A percentile compares a stretch with the other conserved stretches of the same genome.
Evolutionary conservation across 2,329 filamentous ascomycete genomes (phyloP).

Genomic region (Xylariaceae sp.): DNA sequence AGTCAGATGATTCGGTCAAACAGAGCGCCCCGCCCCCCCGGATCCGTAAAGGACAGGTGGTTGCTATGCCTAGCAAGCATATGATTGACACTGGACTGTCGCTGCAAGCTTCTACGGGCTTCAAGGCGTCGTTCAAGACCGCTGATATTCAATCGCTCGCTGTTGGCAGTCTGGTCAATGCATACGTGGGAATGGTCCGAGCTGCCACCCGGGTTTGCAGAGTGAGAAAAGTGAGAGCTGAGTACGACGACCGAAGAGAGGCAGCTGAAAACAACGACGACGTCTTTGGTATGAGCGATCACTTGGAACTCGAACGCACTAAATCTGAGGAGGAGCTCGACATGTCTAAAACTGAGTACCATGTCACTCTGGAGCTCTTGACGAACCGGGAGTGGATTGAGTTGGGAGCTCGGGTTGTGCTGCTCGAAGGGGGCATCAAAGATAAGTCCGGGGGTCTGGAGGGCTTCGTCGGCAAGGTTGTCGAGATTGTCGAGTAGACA

Average conservation of each 20-base stretch:
- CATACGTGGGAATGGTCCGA: constrained; percentile 84
- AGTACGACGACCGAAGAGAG: constrained; percentile 23
- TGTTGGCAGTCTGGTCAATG: constrained; percentile 67
- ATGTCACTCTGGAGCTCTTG: constrained; percentile 66
- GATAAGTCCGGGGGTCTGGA: constrained; percentile 62
- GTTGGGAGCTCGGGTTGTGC: constrained; percentile 63
- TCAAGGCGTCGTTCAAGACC: constrained; percentile 68
- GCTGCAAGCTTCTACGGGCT: constrained; percentile 62
- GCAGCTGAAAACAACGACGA: constrained; percentile 45
- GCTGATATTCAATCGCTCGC: constrained; percentile 59
- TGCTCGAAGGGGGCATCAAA: constrained; percentile 67
- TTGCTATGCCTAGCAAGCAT: constrained; percentile 59
- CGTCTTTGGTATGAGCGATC: constrained; percentile 55
- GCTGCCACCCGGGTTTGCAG: constrained; percentile 71
- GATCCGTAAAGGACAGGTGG: constrained; percentile 77
- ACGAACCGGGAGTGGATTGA: constrained; percentile 71
- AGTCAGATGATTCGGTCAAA: constrained; percentile 21
- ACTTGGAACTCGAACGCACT: constrained; percentile 35
- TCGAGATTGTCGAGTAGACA: constrained; percentile 54
- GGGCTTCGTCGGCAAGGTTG: constrained; percentile 66
- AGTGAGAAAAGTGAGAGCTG: constrained; percentile 36
- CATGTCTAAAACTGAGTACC: constrained; percentile 34
- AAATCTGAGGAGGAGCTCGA: constrained; percentile 23
- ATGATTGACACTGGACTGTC: constrained; percentile 54
- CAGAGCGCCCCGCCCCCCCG: constrained; percentile 34